Evolutionary conservation across 129 eudicot genomes (phyloP).

Genomic region (Heracleum sosnowskyi): DNA sequence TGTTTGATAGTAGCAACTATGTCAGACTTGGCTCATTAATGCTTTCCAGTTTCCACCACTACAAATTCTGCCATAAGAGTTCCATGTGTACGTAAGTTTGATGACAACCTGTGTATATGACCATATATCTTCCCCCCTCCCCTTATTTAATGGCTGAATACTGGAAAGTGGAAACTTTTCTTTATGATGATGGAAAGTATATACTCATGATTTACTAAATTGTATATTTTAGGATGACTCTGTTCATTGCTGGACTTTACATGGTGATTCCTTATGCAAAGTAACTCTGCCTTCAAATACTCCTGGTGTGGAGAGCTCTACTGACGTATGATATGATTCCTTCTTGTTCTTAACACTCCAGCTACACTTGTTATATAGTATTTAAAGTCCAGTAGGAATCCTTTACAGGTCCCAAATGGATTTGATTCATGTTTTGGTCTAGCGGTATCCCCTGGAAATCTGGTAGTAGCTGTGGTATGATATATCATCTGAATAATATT

Average conservation of each 20-base stretch:
- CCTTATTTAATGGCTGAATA: too few relatives aligned
- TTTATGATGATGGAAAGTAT: not conserved
- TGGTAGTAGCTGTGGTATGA: conserved; percentile 78
- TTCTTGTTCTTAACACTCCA: not conserved
- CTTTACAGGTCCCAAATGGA: conserved; percentile 61
- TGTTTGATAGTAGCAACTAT: too few relatives aligned
- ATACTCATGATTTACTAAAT: not conserved
- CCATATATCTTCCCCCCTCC: too few relatives aligned
- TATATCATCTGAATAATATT: conserved; percentile 1
- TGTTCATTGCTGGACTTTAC: conserved; percentile 60
- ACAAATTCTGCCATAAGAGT: too few relatives aligned
- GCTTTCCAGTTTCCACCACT: too few relatives aligned
- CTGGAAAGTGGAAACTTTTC: not conserved
- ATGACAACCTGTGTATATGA: too few relatives aligned
- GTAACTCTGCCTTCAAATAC: conserved; percentile 63
- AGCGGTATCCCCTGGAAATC: conserved; percentile 83
- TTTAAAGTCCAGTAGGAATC: conserved; percentile 8
- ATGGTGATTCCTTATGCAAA: conserved; percentile 38
- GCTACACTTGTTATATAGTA: not conserved
- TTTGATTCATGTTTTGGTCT: conserved; percentile 81
- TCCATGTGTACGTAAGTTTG: too few relatives aligned
- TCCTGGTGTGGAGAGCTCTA: conserved; percentile 55
- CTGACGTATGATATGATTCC: conserved; percentile 45
- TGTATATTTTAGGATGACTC: conserved; percentile 52
- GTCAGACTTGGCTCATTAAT: too few relatives aligned